These are phyloP conservation scores for Rhododendron molle DNA, from an alignment of 148 eudicot species.

Conservation along the genomic window DNA sequence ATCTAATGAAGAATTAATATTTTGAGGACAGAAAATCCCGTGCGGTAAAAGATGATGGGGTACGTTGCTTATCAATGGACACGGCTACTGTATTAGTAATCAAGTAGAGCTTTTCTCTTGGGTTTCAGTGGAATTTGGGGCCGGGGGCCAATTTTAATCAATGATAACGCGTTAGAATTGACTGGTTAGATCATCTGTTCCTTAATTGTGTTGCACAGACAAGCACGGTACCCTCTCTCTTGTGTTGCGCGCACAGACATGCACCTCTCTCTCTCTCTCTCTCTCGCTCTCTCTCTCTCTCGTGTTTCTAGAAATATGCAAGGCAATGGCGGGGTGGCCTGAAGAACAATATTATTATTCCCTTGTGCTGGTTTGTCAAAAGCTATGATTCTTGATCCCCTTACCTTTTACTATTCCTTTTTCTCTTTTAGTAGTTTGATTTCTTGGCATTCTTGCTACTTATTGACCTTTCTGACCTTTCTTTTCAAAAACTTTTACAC, in stretches of 20 bases:
- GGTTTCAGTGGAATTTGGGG: neutral
- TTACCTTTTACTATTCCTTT: neutral
- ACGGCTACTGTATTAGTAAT: neutral
- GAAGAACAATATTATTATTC: neutral
- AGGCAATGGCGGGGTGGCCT: neutral
- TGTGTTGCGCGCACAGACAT: neutral
- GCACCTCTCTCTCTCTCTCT: neutral
- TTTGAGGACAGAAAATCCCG: neutral
- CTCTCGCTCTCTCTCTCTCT: neutral
- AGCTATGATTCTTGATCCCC: slow-evolving; percentile 1
- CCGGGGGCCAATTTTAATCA: neutral
- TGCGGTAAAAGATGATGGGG: neutral
- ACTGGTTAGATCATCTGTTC: neutral
- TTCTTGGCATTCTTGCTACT: too few relatives aligned
- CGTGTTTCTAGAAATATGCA: neutral
- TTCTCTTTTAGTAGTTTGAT: neutral
- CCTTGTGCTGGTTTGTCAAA: slow-evolving; percentile 2
- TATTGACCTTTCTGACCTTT: neutral
- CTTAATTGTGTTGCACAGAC: neutral
- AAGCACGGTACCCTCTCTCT: too few relatives aligned
- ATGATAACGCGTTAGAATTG: slow-evolving; percentile 2
- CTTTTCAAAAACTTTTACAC: neutral
- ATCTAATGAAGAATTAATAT: neutral
- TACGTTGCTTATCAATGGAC: neutral
- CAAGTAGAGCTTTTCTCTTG: neutral